Conservation (phyloP, 495 filamentous ascomycete genomes). For the Penicillium canescens region DNA sequence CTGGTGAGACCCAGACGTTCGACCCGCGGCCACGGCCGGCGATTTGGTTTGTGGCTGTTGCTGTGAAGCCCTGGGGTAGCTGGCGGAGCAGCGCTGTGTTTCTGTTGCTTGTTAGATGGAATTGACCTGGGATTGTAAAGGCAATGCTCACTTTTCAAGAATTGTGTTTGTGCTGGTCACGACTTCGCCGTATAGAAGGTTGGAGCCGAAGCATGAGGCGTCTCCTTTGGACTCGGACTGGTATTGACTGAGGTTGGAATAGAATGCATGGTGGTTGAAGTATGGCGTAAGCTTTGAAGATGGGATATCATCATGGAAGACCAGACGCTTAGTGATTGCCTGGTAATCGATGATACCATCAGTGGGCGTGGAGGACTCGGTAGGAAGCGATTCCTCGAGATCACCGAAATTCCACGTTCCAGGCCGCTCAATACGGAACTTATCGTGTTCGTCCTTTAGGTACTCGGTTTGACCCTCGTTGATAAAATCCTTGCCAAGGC, state of each 20-base stretch:
- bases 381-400: slow-evolving; percentile 52
- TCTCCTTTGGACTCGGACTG: slow-evolving; percentile 53
- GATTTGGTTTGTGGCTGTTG: slow-evolving; percentile 89
- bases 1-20: slow-evolving; percentile 94
- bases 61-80: slow-evolving; percentile 79
- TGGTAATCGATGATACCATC: slow-evolving; percentile 75
- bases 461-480: slow-evolving; percentile 67
- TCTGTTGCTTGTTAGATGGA: slow-evolving; percentile 40
- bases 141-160: slow-evolving; percentile 73
- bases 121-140: background rate
- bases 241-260: slow-evolving; percentile 68
- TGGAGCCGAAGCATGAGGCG: slow-evolving; percentile 69
- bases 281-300: slow-evolving; percentile 76
- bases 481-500: slow-evolving; percentile 65
- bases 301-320: slow-evolving; percentile 70
- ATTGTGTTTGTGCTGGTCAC: slow-evolving; percentile 93
- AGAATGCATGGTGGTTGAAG: slow-evolving; percentile 85
- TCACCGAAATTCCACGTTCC: slow-evolving; percentile 63
- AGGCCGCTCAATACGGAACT: slow-evolving; percentile 70
- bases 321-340: slow-evolving; percentile 67
- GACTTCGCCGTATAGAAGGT: slow-evolving; percentile 86
- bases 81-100: slow-evolving; percentile 75
- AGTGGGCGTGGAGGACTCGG: slow-evolving; percentile 20
- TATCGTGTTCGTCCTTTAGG: slow-evolving; percentile 83
- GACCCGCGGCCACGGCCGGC: slow-evolving; percentile 87